These are phyloP conservation scores for Blastomyces percursus DNA, from an alignment of 2,329 filamentous ascomycete genomes.

Conservation along the genomic window DNA sequence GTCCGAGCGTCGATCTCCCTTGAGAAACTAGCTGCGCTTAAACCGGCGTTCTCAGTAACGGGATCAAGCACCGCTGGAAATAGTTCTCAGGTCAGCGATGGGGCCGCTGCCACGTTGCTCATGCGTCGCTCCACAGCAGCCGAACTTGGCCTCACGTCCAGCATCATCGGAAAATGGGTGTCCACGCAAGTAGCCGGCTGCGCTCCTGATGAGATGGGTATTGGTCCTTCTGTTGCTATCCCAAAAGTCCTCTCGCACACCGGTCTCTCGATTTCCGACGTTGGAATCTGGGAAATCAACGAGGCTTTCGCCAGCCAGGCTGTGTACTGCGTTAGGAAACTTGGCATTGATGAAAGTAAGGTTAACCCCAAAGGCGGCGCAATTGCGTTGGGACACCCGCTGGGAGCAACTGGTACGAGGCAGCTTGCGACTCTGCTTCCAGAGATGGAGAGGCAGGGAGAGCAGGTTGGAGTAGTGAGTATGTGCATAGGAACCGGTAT, in stretches of 20 bases:
- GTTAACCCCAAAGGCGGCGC: conserved; percentile 91
- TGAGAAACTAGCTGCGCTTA: conserved; percentile 65
- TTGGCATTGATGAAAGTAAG: conserved; percentile 50
- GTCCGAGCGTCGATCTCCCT: conserved; percentile 57
- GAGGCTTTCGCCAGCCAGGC: conserved; percentile 61
- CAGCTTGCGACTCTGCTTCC: conserved; percentile 65
- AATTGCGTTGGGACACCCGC: conserved; percentile 84
- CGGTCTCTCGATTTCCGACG: conserved; percentile 56
- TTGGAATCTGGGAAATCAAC: conserved; percentile 88
- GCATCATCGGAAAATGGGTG: conserved; percentile 75
- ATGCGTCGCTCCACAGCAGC: conserved; percentile 74
- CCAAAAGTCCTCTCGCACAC: conserved; percentile 64
- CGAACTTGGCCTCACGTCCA: conserved; percentile 55
- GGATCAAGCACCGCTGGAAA: conserved; percentile 80
- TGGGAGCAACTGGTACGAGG: conserved; percentile 77
- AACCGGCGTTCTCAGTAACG: conserved; percentile 69
- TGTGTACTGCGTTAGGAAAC: conserved; percentile 57
- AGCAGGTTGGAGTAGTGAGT: conserved; percentile 72
- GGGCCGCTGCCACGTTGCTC: conserved; percentile 70
- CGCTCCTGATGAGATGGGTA: conserved; percentile 83
- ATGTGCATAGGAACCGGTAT: conserved; percentile 86
- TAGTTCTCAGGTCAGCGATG: conserved; percentile 73
- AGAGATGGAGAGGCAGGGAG: conserved; percentile 54
- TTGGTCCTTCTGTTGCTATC: conserved; percentile 78
- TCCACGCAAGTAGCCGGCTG: conserved; percentile 66